These are phyloP conservation scores for Dactylellina cionopaga DNA, from an alignment of 2,329 filamentous ascomycete species.

Conservation along the genomic window DNA sequence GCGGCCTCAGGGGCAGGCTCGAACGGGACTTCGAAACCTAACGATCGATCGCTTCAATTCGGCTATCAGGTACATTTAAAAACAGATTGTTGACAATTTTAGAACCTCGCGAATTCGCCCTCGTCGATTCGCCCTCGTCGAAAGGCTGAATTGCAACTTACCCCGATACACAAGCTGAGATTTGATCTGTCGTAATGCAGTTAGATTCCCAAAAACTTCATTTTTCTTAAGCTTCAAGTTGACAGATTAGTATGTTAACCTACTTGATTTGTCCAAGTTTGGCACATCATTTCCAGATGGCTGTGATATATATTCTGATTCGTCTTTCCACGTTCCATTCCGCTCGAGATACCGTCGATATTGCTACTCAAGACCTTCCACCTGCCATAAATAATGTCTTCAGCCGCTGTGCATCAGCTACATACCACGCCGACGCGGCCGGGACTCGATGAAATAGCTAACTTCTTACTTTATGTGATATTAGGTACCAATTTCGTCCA, in stretches of 20 bases:
- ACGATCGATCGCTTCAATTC: constrained; percentile 27
- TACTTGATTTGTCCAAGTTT: not conserved
- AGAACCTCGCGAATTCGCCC: constrained; percentile 1
- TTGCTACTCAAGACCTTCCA: too few relatives aligned
- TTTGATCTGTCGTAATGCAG: not conserved
- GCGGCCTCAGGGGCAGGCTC: not conserved
- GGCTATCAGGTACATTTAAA: constrained; percentile 2
- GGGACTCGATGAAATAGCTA: not conserved
- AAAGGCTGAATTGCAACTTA: not conserved
- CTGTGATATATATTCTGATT: too few relatives aligned
- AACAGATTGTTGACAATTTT: constrained; percentile 3
- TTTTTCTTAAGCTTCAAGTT: constrained; percentile 1
- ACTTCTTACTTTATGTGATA: not conserved
- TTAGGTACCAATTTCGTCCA: not conserved
- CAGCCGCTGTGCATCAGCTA: not conserved
- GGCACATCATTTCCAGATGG: too few relatives aligned
- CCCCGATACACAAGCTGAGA: too few relatives aligned
- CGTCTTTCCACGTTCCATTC: constrained; percentile 15
- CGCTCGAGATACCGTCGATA: not conserved
- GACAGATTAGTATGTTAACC: constrained; percentile 5
- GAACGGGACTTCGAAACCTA: constrained; percentile 5
- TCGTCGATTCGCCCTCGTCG: not conserved
- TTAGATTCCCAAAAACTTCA: not conserved
- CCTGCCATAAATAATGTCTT: too few relatives aligned
- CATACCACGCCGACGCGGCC: constrained; percentile 30